Evolutionary conservation across 345 rosid species (phyloP).

Genomic region (Eucalyptus marginata): DNA sequence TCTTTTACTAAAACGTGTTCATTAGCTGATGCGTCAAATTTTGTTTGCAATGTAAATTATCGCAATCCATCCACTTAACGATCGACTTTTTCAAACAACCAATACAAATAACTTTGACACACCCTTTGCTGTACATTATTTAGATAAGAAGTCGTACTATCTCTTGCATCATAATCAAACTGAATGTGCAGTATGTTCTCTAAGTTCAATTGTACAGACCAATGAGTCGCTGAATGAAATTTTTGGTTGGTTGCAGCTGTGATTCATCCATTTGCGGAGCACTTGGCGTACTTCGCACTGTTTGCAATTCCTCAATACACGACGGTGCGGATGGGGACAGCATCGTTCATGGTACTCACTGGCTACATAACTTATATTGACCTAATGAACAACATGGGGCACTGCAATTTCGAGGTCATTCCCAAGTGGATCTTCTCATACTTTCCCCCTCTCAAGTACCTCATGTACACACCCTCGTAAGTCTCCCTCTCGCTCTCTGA

Average conservation of each 20-base stretch:
- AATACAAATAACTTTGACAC: background rate
- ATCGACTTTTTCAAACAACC: background rate
- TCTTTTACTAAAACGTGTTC: background rate
- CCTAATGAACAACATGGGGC: conserved; percentile 19
- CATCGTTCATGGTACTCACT: background rate
- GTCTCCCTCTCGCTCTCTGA: background rate
- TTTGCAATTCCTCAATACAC: conserved; percentile 1
- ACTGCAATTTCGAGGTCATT: conserved; percentile 28
- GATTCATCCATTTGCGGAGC: conserved; percentile 24
- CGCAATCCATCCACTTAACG: background rate
- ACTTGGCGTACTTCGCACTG: conserved; percentile 5
- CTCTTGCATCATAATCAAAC: background rate
- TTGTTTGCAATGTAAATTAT: background rate
- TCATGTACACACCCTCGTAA: conserved; percentile 26
- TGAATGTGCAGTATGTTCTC: background rate
- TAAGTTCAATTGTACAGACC: background rate
- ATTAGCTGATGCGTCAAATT: background rate
- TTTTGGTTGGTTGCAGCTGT: conserved; percentile 5
- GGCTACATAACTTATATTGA: conserved; percentile 7
- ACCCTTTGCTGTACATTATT: background rate
- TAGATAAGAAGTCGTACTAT: background rate
- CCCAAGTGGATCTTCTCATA: conserved; percentile 10
- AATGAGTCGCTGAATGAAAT: background rate
- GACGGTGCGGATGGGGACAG: background rate
- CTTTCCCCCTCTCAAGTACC: conserved; percentile 20